Evolutionary conservation across 306 rosid species (phyloP), one percentile per base, ranked within the genome.

Genomic region (Corylus americana): DNA sequence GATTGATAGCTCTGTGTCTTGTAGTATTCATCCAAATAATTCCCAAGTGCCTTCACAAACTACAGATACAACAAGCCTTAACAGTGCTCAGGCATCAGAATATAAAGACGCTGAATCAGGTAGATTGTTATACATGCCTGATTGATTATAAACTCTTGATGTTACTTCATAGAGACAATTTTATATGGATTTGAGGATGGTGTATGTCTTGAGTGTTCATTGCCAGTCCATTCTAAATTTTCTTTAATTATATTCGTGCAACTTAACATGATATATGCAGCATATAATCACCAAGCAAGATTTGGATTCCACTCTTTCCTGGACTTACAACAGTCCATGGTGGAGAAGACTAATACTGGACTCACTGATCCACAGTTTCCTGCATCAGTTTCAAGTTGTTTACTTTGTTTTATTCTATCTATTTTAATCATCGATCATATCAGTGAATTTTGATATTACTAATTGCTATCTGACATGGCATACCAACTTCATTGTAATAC

Each of bases 51-150:
- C 57, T 80, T 81, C 96, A 71, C 90, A 84, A 83, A 84, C 82
- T 71, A 85, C 78, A 8, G 97, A 91, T 27, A 82, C 89, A 47
- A 78, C 87, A 72, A 88, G 94, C 89, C 85, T 88, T 59, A 90
- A 77, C 71, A 90, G 88, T 83, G 81, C 85, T 69, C 92, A 86
- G 77, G 83, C 89, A 74, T 85, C 98, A 71, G 95, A 90, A 70
- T 88, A 74, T 25, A 97, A 90, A 87, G 97, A 92, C 78, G 87
- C 89, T 57, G 96, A 92, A 85, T 92, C 98, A 64, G 98, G 97
- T 90, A 70, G 55, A 66, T 67, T 25, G 81, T 39, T 76, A 74
- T 55, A 64, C 11, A 48, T 74, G 59, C 81, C 77, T 78, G 44
- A 55, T 42, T 44, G 2, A 47, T 78, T 63, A 45, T 29, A 63